Evolutionary conservation across 208 protist genomes (phyloP), one percentile per base, ranked within the genome.

Genomic region (Leishmania tarentolae): DNA sequence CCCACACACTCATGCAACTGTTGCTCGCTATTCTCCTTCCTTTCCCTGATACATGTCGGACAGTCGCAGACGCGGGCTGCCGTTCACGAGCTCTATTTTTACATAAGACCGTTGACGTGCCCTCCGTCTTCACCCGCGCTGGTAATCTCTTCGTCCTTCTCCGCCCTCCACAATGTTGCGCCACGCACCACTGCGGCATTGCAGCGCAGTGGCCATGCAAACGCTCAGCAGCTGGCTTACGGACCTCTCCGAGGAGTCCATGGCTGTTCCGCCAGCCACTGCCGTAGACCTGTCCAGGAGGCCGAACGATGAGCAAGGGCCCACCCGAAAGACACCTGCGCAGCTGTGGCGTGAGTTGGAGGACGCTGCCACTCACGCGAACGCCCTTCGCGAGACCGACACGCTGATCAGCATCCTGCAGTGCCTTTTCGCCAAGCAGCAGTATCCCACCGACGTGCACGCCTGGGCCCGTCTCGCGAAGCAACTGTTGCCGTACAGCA

Each of bases 371-470:
- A 52, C 75, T 0, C 87, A 90, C 59, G 92, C 92, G 21, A 81
- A 87, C 37, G 76, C 86, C 0, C 65, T 94, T 42, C 88, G 90
- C 63, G 94, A 97, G 78, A 94, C 91, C 0, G 94, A 97, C 76
- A 91, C 91, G 8, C 69, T 95, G 4, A 82, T 90, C 31, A 79
- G 81, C 31, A 47, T 96, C 61, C 82, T 91, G 9, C 83, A 90
- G 52, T 73, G 66, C 13, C 78, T 95, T 3, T 57, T 92, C 3
- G 68, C 44, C 19, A 87, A 87, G 59, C 70, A 83, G 3, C 59
- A 86, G 21, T 86, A 76, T 47, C 92, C 91, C 0, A 28, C 87
- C 8, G 80, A 80, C 44, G 47, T 57, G 2, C 46, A 75, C 24
- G 35, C 70, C 37, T 97, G 92, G 92, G 73, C 87, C 6, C 71